Conservation (phyloP, 1,284 basidiomycete genomes). For the Ceratobasidium sp. region DNA sequence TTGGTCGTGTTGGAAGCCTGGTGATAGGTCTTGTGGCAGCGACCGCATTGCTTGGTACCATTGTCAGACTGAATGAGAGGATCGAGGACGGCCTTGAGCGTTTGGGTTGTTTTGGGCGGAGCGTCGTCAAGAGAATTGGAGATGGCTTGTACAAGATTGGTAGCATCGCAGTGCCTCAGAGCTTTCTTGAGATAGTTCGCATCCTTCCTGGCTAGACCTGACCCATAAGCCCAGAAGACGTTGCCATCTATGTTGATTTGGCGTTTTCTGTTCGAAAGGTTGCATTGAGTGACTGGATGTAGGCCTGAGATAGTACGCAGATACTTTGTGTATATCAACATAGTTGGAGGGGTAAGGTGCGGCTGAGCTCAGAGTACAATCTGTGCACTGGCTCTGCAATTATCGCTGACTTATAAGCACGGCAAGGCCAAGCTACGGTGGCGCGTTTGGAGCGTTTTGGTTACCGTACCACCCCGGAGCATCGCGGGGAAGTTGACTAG, state of each 20-base stretch:
- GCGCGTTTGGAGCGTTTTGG: too few species aligned
- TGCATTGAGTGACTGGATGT: too few species aligned
- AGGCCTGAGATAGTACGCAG: too few species aligned
- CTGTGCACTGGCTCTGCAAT: too few species aligned
- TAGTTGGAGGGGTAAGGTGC: too few species aligned
- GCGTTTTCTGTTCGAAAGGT: neutral
- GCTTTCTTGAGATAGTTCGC: neutral
- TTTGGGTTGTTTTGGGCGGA: neutral
- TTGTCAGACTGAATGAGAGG: neutral
- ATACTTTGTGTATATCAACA: too few species aligned
- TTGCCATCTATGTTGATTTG: neutral
- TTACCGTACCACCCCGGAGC: too few species aligned
- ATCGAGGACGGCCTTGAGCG: neutral
- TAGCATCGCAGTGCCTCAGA: neutral
- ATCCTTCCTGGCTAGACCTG: neutral
- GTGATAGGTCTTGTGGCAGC: neutral
- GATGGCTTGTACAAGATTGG: neutral
- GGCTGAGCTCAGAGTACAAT: too few species aligned
- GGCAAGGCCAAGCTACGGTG: too few species aligned
- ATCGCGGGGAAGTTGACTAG: too few species aligned
- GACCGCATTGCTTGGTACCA: neutral
- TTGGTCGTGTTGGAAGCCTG: neutral
- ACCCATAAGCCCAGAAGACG: neutral
- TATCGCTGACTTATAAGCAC: too few species aligned
- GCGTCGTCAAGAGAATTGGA: neutral